These are phyloP conservation scores for Lactifluus rugatus DNA, from an alignment of 768 basidiomycete species.

Conservation along the genomic window DNA sequence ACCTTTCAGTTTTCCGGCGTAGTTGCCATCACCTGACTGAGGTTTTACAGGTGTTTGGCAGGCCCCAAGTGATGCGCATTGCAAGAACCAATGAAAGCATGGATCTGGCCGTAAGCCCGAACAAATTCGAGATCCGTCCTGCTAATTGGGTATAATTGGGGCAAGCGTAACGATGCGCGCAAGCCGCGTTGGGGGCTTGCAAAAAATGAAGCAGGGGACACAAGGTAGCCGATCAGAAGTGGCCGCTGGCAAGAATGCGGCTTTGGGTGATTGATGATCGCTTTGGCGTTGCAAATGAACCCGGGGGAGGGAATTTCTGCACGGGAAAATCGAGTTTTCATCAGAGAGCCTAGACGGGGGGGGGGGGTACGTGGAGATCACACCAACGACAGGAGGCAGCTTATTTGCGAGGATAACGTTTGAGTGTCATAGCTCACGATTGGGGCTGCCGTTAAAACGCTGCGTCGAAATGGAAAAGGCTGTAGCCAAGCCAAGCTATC, in stretches of 20 bases:
- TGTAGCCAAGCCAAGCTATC: neutral
- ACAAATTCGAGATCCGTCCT: neutral
- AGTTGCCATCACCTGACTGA: constrained; percentile 1
- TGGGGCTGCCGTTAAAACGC: neutral
- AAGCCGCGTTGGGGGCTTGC: constrained; percentile 7
- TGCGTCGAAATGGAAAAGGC: neutral
- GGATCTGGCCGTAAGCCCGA: neutral
- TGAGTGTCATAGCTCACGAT: neutral
- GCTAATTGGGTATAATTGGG: constrained; percentile 6
- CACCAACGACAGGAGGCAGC: neutral
- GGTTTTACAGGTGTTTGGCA: neutral
- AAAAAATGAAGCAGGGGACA: neutral
- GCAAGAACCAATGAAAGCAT: constrained; percentile 4
- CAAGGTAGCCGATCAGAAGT: constrained; percentile 12
- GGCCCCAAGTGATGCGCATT: constrained; percentile 4
- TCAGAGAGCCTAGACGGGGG: neutral
- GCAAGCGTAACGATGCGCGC: neutral
- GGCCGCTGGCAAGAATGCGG: neutral
- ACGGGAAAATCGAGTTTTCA: neutral
- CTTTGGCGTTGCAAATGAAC: no score
- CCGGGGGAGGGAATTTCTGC: neutral
- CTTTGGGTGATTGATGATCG: constrained; percentile 7
- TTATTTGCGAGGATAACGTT: neutral
- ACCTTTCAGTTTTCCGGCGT: neutral
- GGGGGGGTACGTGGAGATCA: neutral